Evolutionary conservation across 208 protist species (phyloP).

Genomic region (Acanthamoeba sp.): DNA sequence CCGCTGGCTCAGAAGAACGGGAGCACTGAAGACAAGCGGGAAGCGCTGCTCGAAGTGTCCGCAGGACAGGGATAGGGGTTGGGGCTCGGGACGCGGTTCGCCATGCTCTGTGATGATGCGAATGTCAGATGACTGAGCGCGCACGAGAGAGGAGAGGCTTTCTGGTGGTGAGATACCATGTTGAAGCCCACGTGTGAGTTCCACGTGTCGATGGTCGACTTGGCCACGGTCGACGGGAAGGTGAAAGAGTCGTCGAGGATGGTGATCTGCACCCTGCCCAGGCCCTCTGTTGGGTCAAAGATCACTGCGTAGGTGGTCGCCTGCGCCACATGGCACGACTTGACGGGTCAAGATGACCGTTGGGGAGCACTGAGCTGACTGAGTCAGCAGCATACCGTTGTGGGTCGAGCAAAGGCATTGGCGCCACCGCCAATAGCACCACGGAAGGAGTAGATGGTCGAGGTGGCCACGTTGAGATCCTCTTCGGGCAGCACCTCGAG

Average conservation of each 20-base stretch:
- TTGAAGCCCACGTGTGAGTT: constrained; percentile 14
- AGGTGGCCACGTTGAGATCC: neutral
- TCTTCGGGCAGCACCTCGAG: constrained; percentile 4
- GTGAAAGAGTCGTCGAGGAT: constrained; percentile 20
- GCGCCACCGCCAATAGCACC: neutral
- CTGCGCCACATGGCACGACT: neutral
- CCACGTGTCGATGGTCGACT: constrained; percentile 4
- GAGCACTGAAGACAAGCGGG: no score
- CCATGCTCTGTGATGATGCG: constrained; percentile 20
- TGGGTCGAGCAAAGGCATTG: neutral
- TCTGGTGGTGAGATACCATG: neutral
- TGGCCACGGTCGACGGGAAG: constrained; percentile 3
- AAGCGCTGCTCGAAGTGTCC: neutral
- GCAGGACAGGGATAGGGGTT: neutral
- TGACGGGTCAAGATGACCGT: neutral
- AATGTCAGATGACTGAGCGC: neutral
- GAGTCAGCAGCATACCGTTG: neutral
- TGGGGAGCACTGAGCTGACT: no score
- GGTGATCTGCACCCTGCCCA: neutral
- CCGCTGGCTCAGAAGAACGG: no score
- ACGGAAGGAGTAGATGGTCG: constrained; percentile 50
- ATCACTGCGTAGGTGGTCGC: constrained; percentile 20
- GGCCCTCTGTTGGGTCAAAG: constrained; percentile 6
- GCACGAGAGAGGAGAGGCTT: neutral
- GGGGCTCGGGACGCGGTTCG: neutral